phyloP scores from a whole-genome alignment of 768 basidiomycete species.

The Leccinum olivaceopallidum region DNA sequence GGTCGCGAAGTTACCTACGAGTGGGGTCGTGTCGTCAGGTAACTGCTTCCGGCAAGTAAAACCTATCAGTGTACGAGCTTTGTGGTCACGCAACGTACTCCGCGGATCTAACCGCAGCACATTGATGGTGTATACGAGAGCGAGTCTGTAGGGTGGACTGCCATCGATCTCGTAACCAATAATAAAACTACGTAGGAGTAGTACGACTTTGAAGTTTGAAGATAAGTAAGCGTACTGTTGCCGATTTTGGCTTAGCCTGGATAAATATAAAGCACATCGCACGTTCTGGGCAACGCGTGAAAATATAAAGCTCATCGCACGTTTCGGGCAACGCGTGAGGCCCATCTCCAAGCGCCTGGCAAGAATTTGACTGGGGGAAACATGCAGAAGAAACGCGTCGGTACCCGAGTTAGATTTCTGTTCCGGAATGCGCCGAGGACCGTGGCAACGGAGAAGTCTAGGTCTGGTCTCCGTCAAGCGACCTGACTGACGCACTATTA shows the following conservation, averaged over 20 bases:
- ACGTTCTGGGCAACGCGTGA: constrained; percentile 6
- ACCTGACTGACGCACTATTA: constrained; percentile 5
- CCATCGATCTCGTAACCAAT: constrained; percentile 16
- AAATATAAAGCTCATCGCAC: background rate
- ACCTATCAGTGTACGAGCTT: constrained; percentile 1
- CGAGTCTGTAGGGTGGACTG: constrained; percentile 12
- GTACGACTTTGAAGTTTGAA: constrained; percentile 3
- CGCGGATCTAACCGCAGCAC: constrained; percentile 21
- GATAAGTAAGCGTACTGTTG: constrained; percentile 14
- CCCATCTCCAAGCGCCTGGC: constrained; percentile 4
- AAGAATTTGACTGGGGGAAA: background rate
- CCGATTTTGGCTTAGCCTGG: background rate
- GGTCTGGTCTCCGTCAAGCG: background rate
- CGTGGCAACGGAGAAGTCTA: background rate
- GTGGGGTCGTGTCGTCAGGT: constrained; percentile 4
- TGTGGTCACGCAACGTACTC: constrained; percentile 10
- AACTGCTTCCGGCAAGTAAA: constrained; percentile 9
- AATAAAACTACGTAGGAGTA: background rate
- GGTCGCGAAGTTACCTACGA: constrained; percentile 1
- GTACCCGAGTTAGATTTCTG: background rate
- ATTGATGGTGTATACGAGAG: constrained; percentile 12
- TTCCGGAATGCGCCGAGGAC: constrained; percentile 22
- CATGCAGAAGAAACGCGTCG: background rate
- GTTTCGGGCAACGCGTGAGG: constrained; percentile 5
- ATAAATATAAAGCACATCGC: background rate